A percentile compares a stretch with the other conserved stretches of the same genome.
Evolutionary conservation across 257 asterid genomes (phyloP).

Genomic region (Vinca minor): DNA sequence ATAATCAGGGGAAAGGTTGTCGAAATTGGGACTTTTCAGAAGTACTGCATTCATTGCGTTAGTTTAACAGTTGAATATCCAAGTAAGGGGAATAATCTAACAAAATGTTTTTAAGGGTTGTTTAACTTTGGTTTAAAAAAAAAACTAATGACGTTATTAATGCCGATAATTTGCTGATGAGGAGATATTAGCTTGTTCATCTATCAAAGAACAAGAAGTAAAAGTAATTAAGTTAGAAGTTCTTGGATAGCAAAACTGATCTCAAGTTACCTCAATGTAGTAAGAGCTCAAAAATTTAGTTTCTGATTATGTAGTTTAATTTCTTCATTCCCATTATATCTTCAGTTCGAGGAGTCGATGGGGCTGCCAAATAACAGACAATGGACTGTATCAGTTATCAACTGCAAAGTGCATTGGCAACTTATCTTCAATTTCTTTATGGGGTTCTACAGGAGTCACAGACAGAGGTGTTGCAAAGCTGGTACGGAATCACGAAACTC

Average conservation of each 20-base stretch:
- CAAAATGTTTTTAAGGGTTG: neutral
- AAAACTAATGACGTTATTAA: neutral
- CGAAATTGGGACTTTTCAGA: too few species aligned
- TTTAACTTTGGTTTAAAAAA: neutral
- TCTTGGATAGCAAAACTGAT: neutral
- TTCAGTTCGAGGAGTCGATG: constrained; percentile 86
- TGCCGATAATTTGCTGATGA: neutral
- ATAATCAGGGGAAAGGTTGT: too few species aligned
- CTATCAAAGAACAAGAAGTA: neutral
- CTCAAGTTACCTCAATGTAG: neutral
- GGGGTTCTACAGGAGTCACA: constrained; percentile 76
- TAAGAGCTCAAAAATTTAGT: neutral
- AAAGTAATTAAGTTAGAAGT: neutral
- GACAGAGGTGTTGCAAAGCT: constrained; percentile 64
- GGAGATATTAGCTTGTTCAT: neutral
- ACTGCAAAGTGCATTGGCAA: constrained; percentile 64
- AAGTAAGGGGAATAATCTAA: neutral
- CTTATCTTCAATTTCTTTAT: constrained; percentile 64
- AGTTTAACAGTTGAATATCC: too few species aligned
- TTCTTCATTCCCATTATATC: constrained; percentile 9
- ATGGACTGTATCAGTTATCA: constrained; percentile 60
- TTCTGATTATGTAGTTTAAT: constrained; percentile 5
- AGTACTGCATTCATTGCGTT: too few species aligned
- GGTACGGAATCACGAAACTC: constrained; percentile 26
- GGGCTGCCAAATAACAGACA: constrained; percentile 90